Percentiles rank a stretch among this genome's conserved stretches.
Conservation (phyloP, 225 moss, liverwort and hornwort species). For the Climacium dendroides region DNA sequence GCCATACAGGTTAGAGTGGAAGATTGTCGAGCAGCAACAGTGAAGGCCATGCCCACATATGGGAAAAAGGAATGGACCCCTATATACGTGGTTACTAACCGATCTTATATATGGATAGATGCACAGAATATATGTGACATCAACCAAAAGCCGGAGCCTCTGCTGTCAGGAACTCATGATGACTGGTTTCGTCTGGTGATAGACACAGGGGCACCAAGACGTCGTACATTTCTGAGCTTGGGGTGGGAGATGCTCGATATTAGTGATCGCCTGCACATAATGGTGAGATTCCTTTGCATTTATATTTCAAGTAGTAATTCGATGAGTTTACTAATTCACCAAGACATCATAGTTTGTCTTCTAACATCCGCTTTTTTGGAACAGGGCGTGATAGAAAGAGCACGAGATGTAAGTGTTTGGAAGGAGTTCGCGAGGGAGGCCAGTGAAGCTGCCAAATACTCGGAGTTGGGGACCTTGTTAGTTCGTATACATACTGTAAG, state of each 20-base stretch:
- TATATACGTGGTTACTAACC: conserved; percentile 45
- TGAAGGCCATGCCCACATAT: conserved; percentile 85
- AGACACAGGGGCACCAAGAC: conserved; percentile 62
- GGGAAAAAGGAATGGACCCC: conserved; percentile 78
- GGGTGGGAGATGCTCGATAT: conserved; percentile 97
- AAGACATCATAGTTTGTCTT: neutral
- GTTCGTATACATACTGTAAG: conserved; percentile 61
- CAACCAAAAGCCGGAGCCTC: conserved; percentile 44
- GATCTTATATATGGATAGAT: conserved; percentile 82
- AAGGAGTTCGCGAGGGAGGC: conserved; percentile 79
- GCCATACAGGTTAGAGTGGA: conserved; percentile 56
- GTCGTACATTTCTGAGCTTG: conserved; percentile 71
- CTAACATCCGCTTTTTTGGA: neutral
- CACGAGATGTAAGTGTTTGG: conserved; percentile 79
- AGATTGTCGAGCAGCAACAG: conserved; percentile 68
- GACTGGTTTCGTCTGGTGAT: conserved; percentile 48
- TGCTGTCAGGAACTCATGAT: conserved; percentile 57
- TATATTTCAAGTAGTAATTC: neutral
- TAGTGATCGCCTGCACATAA: conserved; percentile 85
- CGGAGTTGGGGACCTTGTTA: conserved; percentile 64
- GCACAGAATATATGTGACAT: conserved; percentile 56
- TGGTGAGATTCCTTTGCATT: conserved; percentile 22
- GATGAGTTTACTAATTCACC: neutral
- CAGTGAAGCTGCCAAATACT: conserved; percentile 58
- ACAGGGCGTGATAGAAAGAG: conserved; percentile 72